A percentile compares a stretch with the other conserved stretches of the same genome.
These are phyloP conservation scores for Russula vinacea DNA, from an alignment of 768 basidiomycete species.

Conservation along the genomic window DNA sequence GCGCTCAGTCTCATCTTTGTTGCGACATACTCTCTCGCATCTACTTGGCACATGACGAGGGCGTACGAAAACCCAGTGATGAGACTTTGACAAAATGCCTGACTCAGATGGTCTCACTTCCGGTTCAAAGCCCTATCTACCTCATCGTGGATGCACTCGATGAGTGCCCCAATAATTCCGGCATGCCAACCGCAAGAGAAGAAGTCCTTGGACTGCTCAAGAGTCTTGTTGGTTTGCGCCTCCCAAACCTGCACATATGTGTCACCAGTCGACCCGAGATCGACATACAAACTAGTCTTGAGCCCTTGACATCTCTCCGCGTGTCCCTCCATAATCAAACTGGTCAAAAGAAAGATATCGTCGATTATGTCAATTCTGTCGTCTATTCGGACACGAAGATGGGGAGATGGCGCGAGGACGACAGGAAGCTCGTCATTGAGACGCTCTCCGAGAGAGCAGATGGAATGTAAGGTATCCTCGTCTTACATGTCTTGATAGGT, in stretches of 20 bases:
- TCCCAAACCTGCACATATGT: background rate
- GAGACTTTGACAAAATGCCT: background rate
- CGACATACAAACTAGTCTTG: background rate
- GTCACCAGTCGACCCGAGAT: background rate
- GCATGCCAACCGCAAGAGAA: background rate
- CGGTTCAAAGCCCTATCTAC: background rate
- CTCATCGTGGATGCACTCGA: background rate
- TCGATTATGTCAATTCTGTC: background rate
- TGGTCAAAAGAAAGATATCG: slow-evolving; percentile 7
- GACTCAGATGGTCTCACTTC: background rate
- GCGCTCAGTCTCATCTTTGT: background rate
- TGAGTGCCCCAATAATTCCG: background rate
- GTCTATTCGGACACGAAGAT: slow-evolving; percentile 7
- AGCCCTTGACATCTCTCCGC: background rate
- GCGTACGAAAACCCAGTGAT: background rate
- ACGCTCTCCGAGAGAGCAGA: slow-evolving; percentile 1
- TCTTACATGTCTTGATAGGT: background rate
- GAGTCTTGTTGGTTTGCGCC: background rate
- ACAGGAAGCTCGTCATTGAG: background rate
- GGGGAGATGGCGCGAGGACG: slow-evolving; percentile 19
- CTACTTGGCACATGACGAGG: background rate
- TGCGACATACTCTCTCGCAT: background rate
- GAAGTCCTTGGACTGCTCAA: background rate
- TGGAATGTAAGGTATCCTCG: slow-evolving; percentile 2
- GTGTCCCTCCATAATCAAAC: slow-evolving; percentile 7